Conservation (phyloP, 2,329 filamentous ascomycete species). For the Teratosphaeria gauchensis region DNA sequence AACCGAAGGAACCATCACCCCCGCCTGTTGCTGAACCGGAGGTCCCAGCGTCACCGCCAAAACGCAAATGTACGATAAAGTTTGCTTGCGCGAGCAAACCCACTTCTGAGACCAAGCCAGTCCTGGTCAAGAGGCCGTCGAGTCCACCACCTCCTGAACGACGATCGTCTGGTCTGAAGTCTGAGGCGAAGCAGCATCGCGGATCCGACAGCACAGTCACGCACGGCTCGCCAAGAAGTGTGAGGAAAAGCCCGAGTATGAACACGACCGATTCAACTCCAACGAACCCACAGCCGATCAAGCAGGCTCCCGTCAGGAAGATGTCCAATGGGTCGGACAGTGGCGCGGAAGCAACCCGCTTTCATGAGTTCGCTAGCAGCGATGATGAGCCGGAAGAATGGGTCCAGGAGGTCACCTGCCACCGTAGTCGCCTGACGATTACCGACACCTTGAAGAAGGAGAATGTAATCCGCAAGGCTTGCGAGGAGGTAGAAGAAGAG, state of each 20-base stretch:
- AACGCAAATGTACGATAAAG: conserved; percentile 57
- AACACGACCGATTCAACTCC: conserved; percentile 7
- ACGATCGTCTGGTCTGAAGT: conserved; percentile 3
- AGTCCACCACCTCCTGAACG: conserved; percentile 34
- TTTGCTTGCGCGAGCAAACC: conserved; percentile 61
- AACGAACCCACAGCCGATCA: neutral
- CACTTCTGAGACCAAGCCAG: conserved; percentile 23
- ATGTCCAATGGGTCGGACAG: conserved; percentile 17
- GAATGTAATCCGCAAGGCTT: conserved; percentile 74
- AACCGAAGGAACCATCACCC: conserved; percentile 30
- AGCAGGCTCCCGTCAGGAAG: conserved; percentile 24
- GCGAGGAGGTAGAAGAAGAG: conserved; percentile 85
- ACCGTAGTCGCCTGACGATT: conserved; percentile 68
- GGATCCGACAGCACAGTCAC: conserved; percentile 43
- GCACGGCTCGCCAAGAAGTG: conserved; percentile 36
- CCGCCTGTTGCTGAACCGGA: neutral
- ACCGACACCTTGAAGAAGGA: conserved; percentile 86
- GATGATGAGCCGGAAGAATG: conserved; percentile 79
- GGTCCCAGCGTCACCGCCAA: conserved; percentile 28
- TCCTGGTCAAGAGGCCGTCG: conserved; percentile 24
- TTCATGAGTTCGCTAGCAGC: conserved; percentile 88
- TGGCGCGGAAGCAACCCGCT: conserved; percentile 46
- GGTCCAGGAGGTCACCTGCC: conserved; percentile 61
- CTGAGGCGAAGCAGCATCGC: conserved; percentile 28
- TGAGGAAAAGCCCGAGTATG: conserved; percentile 29